Conservation (phyloP, 176 grass and related monocot species). For the Carex kokanica region DNA sequence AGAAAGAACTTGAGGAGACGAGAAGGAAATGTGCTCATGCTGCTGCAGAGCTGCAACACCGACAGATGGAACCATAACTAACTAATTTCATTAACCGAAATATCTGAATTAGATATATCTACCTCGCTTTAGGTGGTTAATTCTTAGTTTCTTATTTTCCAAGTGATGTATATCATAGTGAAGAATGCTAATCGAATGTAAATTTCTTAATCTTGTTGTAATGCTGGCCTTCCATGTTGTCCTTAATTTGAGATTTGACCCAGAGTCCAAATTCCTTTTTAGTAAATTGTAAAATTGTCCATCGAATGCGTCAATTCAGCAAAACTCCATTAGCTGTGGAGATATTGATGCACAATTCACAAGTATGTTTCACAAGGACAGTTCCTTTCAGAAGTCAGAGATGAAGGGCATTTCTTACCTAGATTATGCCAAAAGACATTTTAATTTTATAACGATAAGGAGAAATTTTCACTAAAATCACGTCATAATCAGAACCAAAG, state of each 20-base stretch:
- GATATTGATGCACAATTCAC: neutral
- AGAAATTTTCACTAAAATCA: too few relatives aligned
- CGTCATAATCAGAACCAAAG: too few relatives aligned
- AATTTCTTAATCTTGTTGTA: neutral
- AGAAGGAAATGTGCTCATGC: slow-evolving; percentile 57
- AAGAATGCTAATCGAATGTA: neutral
- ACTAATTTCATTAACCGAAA: neutral
- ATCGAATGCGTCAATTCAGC: neutral
- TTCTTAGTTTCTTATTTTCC: neutral
- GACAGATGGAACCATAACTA: neutral
- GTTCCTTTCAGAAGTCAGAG: neutral
- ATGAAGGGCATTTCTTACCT: too few relatives aligned
- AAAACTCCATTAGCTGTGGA: neutral
- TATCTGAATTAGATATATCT: neutral
- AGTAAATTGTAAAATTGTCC: neutral
- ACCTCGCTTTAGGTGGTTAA: neutral
- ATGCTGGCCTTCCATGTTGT: neutral
- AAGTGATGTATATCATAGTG: neutral
- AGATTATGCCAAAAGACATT: too few relatives aligned
- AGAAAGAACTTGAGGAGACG: slow-evolving; percentile 67
- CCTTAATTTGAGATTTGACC: neutral
- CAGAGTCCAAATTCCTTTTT: neutral
- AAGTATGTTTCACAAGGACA: neutral
- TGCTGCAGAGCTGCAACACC: slow-evolving; percentile 37
- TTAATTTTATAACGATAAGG: too few relatives aligned